Evolutionary conservation across 176 grass and related monocot genomes (phyloP), one percentile per base, ranked within the genome.

Genomic region (Zea luxurians): DNA sequence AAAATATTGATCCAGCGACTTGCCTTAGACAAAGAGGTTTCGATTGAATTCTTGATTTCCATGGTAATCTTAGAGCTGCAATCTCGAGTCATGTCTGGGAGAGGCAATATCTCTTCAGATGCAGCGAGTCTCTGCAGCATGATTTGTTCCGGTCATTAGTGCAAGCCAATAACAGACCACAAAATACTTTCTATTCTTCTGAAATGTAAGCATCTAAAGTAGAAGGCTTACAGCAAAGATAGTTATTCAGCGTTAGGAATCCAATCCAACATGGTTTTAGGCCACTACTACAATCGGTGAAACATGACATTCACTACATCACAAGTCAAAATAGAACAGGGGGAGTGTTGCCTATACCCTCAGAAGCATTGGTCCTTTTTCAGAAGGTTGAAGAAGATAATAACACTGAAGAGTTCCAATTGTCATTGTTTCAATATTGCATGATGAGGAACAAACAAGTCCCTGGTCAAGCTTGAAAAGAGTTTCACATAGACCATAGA

Each of bases 331-430:
- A 75, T 15, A 70, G 41, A 38, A 64, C 17, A 70, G 54, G 63
- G 18, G 61, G 6, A 8, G 10, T 15, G 2, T 11, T 57, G 76
- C 3, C 27, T 70, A 3, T 93, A 98, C 95, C 91, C 87, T 91
- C 59, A 98, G 81, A 89, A 98, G 85, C 95, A 98, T 98, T 13
- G 70, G 61, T 36, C 95, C 95, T 20, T 77, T 90, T 10, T 89
- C 87, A 50, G 95, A 94, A 78, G 95, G 91, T 83, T 92, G 82
- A 50, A 98, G 91, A 80, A 98, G 67, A 85, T 94, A 98, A 53
- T 90, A 98, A 42, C 91, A 90, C 5, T 66, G 46, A 77, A 98
- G 91, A 35, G 74, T 74, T 72, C 89, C 83, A 46, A 67, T 80
- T 84, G 60, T 85, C 92, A 94, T 92, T 2, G 89, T 98, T 76